Evolutionary conservation across 1,284 basidiomycete genomes (phyloP).

Genomic region (Chiua sp.): DNA sequence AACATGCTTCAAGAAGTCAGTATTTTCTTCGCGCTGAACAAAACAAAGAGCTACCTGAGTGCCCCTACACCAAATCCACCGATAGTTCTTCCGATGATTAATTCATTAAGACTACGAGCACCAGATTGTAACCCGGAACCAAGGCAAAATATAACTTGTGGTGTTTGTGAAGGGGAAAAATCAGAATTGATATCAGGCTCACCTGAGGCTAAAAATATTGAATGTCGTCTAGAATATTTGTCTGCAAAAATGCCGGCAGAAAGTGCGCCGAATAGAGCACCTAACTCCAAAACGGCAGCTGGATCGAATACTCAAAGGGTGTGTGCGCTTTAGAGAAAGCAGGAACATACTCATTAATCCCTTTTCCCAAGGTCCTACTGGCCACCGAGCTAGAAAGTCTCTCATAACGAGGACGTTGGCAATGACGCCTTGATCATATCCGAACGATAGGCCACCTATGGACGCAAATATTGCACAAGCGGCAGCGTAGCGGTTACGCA

Average conservation of each 20-base stretch:
- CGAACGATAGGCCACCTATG: slow-evolving; percentile 81
- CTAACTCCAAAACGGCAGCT: slow-evolving; percentile 82
- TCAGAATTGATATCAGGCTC: slow-evolving; percentile 28
- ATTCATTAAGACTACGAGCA: slow-evolving; percentile 57
- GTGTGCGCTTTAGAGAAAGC: not conserved
- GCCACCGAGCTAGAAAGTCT: slow-evolving; percentile 70
- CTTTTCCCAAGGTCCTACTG: slow-evolving; percentile 71
- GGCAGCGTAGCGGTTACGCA: slow-evolving; percentile 64
- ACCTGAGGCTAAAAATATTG: slow-evolving; percentile 74
- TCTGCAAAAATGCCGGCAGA: slow-evolving; percentile 71
- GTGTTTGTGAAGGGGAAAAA: not conserved
- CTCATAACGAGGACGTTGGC: slow-evolving; percentile 86
- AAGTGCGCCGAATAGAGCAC: slow-evolving; percentile 74
- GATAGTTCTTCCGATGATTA: slow-evolving; percentile 72
- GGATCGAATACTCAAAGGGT: not conserved
- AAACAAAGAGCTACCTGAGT: slow-evolving; percentile 53
- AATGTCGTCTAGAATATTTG: slow-evolving; percentile 64
- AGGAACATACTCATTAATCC: slow-evolving; percentile 70
- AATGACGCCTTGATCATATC: slow-evolving; percentile 79
- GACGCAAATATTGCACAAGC: slow-evolving; percentile 74
- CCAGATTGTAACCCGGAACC: slow-evolving; percentile 73
- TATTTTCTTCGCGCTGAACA: slow-evolving; percentile 1
- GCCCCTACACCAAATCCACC: slow-evolving; percentile 84
- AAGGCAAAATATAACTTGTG: slow-evolving; percentile 68
- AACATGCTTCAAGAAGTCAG: slow-evolving; percentile 61